Base-by-base conservation (phyloP, 805 yeast species). In the Wickerhamomyces sydowiorum region DNA sequence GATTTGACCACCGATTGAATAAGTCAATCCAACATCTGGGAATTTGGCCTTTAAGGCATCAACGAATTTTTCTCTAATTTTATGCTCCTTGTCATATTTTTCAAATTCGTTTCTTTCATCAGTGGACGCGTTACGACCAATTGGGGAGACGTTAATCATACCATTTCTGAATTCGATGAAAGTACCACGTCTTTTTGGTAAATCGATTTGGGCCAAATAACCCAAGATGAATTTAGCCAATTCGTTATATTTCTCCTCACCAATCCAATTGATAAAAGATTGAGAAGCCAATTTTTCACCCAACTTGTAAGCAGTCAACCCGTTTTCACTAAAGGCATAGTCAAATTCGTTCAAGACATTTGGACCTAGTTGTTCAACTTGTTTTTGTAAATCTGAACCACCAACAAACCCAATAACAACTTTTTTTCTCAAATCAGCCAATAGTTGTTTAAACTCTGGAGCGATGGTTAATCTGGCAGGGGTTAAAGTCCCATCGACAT, bases 101-200 rank as follows among this genome's bases (percentile, higher is more conserved):
- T 93, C 98, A 63, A 74, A 93, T 56, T 89, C 97, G 67, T 78
- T 81, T 74, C 99, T 86, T 76, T 93, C 97, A 52, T 78, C 79
- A 53, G 88, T 88, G 32, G 95, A 82, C 48, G 98, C 98, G 65
- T 93, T 93, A 80, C 99, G 88, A 60, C 99, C 99, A 47, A 93
- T 80, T 56, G 99, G 99, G 14, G 97, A 89, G 50, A 93, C 88
- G 70, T 93, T 93, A 69, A 93, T 86, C 96, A 93, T 90, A 67
- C 99, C 99, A 67, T 93, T 93, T 80, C 99, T 87, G 78, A 93
- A 93, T 76, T 93, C 99, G 55, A 93, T 72, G 69, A 93, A 93
- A 46, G 99, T 93, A 67, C 99, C 99, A 75, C 97, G 88, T 81
- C 97, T 88, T 65, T 85, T 77, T 61, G 99, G 99, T 54, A 93